Conservation (phyloP, 1,139 yeast species). For the Yamadazyma trypodendri region DNA sequence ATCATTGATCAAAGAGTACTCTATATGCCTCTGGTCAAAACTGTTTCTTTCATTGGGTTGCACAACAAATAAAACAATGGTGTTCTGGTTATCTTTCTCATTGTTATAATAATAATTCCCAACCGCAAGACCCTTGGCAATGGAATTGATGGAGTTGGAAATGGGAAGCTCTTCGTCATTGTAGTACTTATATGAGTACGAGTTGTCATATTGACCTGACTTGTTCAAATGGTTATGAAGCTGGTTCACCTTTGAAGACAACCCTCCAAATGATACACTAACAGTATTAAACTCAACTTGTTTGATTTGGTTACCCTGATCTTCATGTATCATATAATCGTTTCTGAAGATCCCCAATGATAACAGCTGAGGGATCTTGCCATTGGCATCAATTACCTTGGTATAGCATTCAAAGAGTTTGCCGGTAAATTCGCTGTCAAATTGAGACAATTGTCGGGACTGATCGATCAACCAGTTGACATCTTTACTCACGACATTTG, state of each 20-base stretch:
- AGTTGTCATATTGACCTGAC: constrained; percentile 50
- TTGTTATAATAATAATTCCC: constrained; percentile 59
- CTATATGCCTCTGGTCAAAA: constrained; percentile 85
- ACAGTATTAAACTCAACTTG: constrained; percentile 97
- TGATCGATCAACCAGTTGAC: constrained; percentile 61
- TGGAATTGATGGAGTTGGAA: constrained; percentile 57
- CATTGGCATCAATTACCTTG: constrained; percentile 49
- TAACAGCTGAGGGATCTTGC: constrained; percentile 54
- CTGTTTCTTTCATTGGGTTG: constrained; percentile 87
- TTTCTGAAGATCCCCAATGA: constrained; percentile 86
- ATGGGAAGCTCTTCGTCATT: constrained; percentile 56
- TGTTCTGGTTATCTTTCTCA: constrained; percentile 21
- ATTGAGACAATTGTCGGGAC: constrained; percentile 52
- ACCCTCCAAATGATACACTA: constrained; percentile 92
- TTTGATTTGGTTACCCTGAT: constrained; percentile 51
- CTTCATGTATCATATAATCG: constrained; percentile 76
- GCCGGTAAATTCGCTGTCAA: constrained; percentile 81
- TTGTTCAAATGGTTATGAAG: constrained; percentile 67
- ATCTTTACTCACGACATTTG: constrained; percentile 53
- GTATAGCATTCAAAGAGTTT: constrained; percentile 62
- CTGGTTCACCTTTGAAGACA: constrained; percentile 76
- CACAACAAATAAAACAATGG: constrained; percentile 74
- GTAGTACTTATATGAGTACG: constrained; percentile 40
- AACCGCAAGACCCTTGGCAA: constrained; percentile 70
- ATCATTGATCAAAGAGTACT: constrained; percentile 59